Conservation (phyloP, 495 filamentous ascomycete genomes). For the Annulohypoxylon maeteangense region DNA sequence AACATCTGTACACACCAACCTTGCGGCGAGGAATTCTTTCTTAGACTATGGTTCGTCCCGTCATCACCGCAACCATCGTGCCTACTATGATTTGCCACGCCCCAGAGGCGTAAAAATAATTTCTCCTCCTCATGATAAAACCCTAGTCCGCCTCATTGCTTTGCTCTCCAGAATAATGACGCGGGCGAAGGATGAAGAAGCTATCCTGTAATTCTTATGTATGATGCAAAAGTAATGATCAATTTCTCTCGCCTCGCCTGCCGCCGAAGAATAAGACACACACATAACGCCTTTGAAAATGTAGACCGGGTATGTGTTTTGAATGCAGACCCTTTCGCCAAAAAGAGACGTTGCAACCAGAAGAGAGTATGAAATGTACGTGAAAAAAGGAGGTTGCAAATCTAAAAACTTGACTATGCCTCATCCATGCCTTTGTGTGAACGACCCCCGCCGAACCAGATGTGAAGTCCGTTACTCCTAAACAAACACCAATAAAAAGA, state of each 20-base stretch:
- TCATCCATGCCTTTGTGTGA: constrained; percentile 28
- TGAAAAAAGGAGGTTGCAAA: constrained; percentile 25
- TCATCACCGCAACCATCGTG: constrained; percentile 28
- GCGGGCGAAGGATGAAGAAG: constrained; percentile 22
- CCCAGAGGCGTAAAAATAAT: constrained; percentile 25
- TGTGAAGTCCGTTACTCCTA: constrained; percentile 40
- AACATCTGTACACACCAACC: constrained; percentile 30
- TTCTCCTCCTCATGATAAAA: constrained; percentile 4
- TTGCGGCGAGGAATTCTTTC: constrained; percentile 31
- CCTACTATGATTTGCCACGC: constrained; percentile 23
- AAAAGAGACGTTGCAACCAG: constrained; percentile 32
- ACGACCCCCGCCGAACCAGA: constrained; percentile 28
- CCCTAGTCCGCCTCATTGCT: neutral
- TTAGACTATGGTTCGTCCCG: constrained; percentile 19
- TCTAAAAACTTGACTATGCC: constrained; percentile 38
- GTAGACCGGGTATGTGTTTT: constrained; percentile 43
- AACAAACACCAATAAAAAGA: constrained; percentile 39
- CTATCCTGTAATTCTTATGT: constrained; percentile 36
- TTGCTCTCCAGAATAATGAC: constrained; percentile 16
- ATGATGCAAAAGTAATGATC: constrained; percentile 34
- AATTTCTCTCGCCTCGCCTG: constrained; percentile 40
- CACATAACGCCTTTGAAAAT: constrained; percentile 40
- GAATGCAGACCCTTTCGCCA: constrained; percentile 40
- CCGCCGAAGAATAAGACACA: constrained; percentile 21
- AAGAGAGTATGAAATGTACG: constrained; percentile 16